A percentile compares a stretch with the other conserved stretches of the same genome.
phyloP scores from a whole-genome alignment of 2,329 filamentous ascomycete genomes.

The Fusarium mexicanum region DNA sequence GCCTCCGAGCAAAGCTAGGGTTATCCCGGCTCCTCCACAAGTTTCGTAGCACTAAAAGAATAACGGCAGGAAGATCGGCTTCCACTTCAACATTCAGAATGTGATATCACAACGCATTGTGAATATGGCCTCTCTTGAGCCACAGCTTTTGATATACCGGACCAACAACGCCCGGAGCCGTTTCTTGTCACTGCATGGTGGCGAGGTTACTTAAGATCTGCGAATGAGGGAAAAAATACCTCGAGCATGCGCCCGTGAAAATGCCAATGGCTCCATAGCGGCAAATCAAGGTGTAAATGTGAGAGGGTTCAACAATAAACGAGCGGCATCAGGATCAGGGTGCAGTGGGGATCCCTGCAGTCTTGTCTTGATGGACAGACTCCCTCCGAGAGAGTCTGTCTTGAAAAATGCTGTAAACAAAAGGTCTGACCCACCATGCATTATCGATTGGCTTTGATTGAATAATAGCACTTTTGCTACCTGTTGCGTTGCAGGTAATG shows the following conservation, averaged over 20 bases:
- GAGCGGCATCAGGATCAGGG: conserved; percentile 34
- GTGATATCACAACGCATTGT: conserved; percentile 28
- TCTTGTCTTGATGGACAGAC: conserved; percentile 30
- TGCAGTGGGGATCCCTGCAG: conserved; percentile 35
- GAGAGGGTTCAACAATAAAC: conserved; percentile 34
- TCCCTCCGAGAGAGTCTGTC: conserved; percentile 27
- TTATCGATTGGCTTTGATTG: conserved; percentile 21
- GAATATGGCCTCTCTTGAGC: conserved; percentile 3
- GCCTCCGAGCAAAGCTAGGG: conserved; percentile 38
- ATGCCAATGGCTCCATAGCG: conserved; percentile 37
- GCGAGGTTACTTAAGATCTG: conserved; percentile 27
- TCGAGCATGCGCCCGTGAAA: conserved; percentile 31
- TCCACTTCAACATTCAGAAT: conserved; percentile 17
- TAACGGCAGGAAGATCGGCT: conserved; percentile 36
- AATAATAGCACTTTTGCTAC: conserved; percentile 12
- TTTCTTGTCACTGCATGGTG: conserved; percentile 21
- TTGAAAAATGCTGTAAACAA: conserved; percentile 33
- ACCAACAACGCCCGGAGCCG: conserved; percentile 4
- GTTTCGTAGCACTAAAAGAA: conserved; percentile 38
- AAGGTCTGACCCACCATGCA: conserved; percentile 36
- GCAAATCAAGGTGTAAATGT: conserved; percentile 33
- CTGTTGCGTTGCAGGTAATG: conserved; percentile 10
- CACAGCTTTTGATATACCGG: conserved; percentile 6
- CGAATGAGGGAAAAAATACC: conserved; percentile 25
- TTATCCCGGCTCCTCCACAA: conserved; percentile 45